These are phyloP conservation scores for Agastache rugosa DNA, from an alignment of 257 asterid genomes.

Conservation along the genomic window DNA sequence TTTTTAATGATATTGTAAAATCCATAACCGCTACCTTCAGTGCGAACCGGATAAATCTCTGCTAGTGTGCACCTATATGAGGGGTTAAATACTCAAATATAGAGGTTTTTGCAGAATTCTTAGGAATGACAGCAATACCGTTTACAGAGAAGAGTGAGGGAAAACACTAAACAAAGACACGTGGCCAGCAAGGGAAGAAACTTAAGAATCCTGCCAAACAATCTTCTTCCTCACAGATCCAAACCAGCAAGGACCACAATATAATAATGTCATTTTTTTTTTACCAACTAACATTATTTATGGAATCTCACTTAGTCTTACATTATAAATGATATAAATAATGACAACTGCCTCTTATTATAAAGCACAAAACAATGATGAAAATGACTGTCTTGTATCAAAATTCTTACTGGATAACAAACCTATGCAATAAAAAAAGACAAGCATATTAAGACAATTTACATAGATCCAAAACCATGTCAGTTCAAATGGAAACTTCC, in stretches of 20 bases:
- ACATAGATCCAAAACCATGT: neutral
- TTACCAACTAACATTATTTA: neutral
- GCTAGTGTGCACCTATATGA: no score
- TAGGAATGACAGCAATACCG: neutral
- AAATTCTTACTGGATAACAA: conserved; percentile 4
- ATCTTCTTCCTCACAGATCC: neutral
- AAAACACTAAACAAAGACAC: neutral
- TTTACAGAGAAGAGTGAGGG: neutral
- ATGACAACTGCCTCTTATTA: conserved; percentile 17
- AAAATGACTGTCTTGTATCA: conserved; percentile 10
- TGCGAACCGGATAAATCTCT: no score
- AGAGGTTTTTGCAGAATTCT: no score
- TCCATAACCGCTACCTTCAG: no score
- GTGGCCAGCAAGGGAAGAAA: neutral
- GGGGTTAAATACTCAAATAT: no score
- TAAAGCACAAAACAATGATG: neutral
- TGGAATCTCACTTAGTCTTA: conserved; percentile 5
- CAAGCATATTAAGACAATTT: neutral
- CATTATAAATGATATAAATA: conserved; percentile 13
- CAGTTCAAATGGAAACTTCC: neutral
- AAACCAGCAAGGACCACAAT: conserved; percentile 23
- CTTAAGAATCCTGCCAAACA: neutral
- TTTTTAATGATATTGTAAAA: no score
- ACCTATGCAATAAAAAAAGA: neutral
- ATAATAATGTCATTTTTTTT: neutral